phyloP scores from a whole-genome alignment of 2,329 filamentous ascomycete species.

The Paecilomyces variotii region DNA sequence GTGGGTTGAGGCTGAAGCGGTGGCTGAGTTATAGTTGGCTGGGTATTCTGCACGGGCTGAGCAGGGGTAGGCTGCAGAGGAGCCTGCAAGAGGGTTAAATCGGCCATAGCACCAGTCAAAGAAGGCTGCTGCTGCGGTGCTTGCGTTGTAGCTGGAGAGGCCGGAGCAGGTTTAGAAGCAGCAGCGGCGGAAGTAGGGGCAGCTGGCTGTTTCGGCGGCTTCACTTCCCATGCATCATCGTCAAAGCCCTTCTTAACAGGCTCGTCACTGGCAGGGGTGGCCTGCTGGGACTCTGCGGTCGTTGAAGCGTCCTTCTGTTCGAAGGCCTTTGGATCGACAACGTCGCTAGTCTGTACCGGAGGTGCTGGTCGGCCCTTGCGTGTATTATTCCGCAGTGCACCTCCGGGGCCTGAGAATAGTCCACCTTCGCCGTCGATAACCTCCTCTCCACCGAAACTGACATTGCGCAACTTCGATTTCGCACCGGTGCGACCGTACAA shows the following conservation, averaged over 20 bases:
- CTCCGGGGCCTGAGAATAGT: slow-evolving; percentile 89
- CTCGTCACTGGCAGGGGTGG: slow-evolving; percentile 45
- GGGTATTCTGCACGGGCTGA: slow-evolving; percentile 42
- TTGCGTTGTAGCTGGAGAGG: slow-evolving; percentile 19
- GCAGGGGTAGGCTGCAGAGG: slow-evolving; percentile 50
- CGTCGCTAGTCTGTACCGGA: slow-evolving; percentile 74
- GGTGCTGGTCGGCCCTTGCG: slow-evolving; percentile 84
- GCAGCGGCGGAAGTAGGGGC: slow-evolving; percentile 29
- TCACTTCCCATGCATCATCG: slow-evolving; percentile 95
- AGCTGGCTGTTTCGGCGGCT: slow-evolving; percentile 58
- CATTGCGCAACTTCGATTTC: slow-evolving; percentile 49
- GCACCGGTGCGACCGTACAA: slow-evolving; percentile 60
- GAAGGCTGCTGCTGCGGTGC: slow-evolving; percentile 37
- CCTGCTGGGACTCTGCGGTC: slow-evolving; percentile 25
- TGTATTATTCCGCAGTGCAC: slow-evolving; percentile 85
- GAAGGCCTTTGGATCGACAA: slow-evolving; percentile 81
- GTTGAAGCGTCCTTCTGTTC: slow-evolving; percentile 51
- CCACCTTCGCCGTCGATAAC: slow-evolving; percentile 57
- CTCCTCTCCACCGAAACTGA: slow-evolving; percentile 45
- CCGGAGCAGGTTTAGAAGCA: slow-evolving; percentile 27
- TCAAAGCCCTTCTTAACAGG: slow-evolving; percentile 64
- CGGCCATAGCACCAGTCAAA: slow-evolving; percentile 62
- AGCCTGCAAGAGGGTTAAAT: slow-evolving; percentile 56
- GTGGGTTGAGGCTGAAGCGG: slow-evolving; percentile 31
- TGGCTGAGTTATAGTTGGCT: slow-evolving; percentile 31